phyloP scores from a whole-genome alignment of 23 red algal species.

The Gracilaria caudata region DNA sequence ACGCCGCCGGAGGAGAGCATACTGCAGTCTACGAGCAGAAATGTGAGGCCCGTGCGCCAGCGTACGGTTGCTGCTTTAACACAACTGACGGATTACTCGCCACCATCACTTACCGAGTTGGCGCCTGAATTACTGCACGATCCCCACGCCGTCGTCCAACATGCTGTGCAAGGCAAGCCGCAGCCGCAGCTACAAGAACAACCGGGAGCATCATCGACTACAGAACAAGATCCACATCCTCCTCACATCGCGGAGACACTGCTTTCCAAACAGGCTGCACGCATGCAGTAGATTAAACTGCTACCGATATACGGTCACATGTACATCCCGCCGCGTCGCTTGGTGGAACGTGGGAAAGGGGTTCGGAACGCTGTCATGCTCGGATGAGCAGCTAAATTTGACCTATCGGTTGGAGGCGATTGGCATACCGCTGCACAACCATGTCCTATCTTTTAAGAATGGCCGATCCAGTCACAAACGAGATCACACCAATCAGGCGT shows the following conservation, averaged over 20 bases:
- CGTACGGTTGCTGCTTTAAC: not conserved
- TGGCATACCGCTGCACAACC: conserved; percentile 68
- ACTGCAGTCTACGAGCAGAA: not conserved
- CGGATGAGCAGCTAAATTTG: conserved; percentile 53
- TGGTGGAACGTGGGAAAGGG: not conserved
- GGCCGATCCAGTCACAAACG: conserved; percentile 61
- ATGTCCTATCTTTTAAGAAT: conserved; percentile 82
- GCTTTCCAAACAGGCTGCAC: not conserved
- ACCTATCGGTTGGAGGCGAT: conserved; percentile 21
- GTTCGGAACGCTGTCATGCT: conserved; percentile 66
- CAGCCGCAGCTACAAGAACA: not conserved
- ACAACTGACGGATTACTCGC: not conserved
- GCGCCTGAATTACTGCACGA: not conserved
- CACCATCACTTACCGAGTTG: not conserved
- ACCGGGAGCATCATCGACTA: not conserved
- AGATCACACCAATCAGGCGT: not conserved
- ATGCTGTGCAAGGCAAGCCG: not conserved
- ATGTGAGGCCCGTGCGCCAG: not conserved
- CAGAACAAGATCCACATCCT: not conserved
- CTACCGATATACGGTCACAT: not conserved
- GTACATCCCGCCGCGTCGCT: not conserved
- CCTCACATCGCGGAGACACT: not conserved
- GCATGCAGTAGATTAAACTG: not conserved
- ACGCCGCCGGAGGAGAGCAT: not conserved
- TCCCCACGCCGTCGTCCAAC: not conserved